Evolutionary conservation across 805 yeast genomes (phyloP).

Genomic region (Sugiyamaella floridensis): DNA sequence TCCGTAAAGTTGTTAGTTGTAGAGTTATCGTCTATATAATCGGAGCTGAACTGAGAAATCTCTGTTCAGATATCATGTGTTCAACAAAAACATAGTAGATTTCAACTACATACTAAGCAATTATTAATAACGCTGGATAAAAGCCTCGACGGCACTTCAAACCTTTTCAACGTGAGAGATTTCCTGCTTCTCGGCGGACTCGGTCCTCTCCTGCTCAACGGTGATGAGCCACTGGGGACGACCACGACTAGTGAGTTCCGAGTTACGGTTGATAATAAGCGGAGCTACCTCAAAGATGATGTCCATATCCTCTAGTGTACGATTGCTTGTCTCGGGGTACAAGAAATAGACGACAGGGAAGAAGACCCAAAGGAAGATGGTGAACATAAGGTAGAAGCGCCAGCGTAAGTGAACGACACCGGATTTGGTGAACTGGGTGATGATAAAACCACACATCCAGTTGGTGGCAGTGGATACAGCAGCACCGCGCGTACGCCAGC

Average conservation of each 20-base stretch:
- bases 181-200: not conserved
- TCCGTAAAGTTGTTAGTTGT: too few species aligned
- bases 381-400: constrained; percentile 37
- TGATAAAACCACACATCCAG: constrained; percentile 4
- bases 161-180: constrained; percentile 1
- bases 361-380: constrained; percentile 16
- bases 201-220: constrained; percentile 2
- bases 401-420: constrained; percentile 37
- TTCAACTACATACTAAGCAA: too few species aligned
- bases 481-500: constrained; percentile 7
- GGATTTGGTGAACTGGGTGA: constrained; percentile 25
- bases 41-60: too few species aligned
- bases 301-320: constrained; percentile 39
- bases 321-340: constrained; percentile 38
- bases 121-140: too few species aligned
- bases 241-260: constrained; percentile 4
- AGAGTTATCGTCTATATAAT: too few species aligned
- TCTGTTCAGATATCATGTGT: too few species aligned
- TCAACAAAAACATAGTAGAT: too few species aligned
- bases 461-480: constrained; percentile 8
- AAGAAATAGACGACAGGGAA: constrained; percentile 24
- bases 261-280: constrained; percentile 4
- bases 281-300: constrained; percentile 26
- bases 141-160: not conserved
- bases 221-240: constrained; percentile 6